A percentile compares a stretch with the other conserved stretches of the same genome.
Evolutionary conservation across 2,329 filamentous ascomycete genomes (phyloP).

Genomic region (Colletotrichum tropicale): DNA sequence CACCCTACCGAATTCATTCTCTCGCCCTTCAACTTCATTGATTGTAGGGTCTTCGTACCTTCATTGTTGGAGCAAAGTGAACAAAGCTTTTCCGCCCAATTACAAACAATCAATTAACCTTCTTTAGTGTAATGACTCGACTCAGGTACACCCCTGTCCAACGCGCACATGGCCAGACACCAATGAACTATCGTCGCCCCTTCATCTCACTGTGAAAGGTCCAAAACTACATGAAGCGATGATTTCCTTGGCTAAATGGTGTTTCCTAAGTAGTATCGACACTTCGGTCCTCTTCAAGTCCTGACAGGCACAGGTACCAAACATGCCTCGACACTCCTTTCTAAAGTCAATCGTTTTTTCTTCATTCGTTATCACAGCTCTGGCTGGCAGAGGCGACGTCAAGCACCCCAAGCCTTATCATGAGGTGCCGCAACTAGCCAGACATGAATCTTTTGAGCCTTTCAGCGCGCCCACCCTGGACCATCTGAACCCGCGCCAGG

Average conservation of each 20-base stretch:
- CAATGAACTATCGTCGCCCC: neutral
- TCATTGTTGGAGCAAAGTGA: neutral
- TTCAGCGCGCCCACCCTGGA: neutral
- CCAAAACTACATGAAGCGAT: neutral
- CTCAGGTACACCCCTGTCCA: neutral
- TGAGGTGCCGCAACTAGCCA: neutral
- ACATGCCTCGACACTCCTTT: neutral
- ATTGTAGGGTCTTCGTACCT: fast-evolving
- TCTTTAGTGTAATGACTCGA: neutral
- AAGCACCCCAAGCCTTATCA: neutral
- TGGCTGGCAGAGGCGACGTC: neutral
- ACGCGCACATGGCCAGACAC: neutral
- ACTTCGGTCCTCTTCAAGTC: neutral
- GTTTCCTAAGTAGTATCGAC: neutral
- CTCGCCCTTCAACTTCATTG: neutral
- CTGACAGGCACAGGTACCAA: neutral
- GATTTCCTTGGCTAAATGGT: neutral
- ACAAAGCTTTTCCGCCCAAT: neutral
- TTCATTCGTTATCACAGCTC: neutral
- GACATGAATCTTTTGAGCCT: neutral
- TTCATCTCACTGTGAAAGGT: neutral
- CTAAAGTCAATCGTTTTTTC: neutral
- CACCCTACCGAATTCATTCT: fast-evolving
- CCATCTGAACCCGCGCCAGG: neutral
- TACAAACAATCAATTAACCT: neutral